These are phyloP conservation scores for Danielozyma ontarioensis DNA, from an alignment of 805 yeast species.

Conservation along the genomic window DNA sequence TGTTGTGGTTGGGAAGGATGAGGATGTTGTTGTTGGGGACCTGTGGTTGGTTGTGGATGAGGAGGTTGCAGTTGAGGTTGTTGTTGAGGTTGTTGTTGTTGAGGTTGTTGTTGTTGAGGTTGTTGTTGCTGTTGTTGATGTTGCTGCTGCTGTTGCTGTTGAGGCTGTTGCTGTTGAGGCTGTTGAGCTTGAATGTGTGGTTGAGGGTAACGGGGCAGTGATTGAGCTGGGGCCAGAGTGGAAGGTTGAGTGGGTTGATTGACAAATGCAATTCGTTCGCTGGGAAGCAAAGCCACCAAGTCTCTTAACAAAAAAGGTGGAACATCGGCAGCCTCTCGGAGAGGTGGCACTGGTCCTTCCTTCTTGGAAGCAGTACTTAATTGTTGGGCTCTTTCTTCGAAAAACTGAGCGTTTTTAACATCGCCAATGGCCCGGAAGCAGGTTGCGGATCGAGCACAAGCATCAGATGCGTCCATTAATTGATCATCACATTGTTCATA, in stretches of 20 bases:
- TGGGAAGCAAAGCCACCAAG: conserved; percentile 36
- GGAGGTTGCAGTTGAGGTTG: conserved; percentile 6
- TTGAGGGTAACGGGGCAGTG: conserved; percentile 2
- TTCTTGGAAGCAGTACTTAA: conserved; percentile 39
- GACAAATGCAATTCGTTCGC: conserved; percentile 35
- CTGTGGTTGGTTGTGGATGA: conserved; percentile 10
- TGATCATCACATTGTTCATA: conserved; percentile 62
- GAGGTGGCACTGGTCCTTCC: conserved; percentile 40
- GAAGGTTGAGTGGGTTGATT: conserved; percentile 7
- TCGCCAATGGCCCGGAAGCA: conserved; percentile 48
- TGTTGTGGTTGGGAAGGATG: conserved; percentile 2
- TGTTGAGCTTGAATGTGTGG: conserved; percentile 2
- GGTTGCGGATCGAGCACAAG: conserved; percentile 46
- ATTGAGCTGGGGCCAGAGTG: conserved; percentile 3
- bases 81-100: conserved; percentile 6
- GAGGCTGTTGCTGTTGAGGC: conserved; percentile 2
- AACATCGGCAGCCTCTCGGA: conserved; percentile 44
- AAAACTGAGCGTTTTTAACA: conserved; percentile 31
- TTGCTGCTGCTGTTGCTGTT: conserved; percentile 1
- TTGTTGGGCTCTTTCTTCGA: conserved; percentile 40
- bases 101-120: conserved; percentile 5
- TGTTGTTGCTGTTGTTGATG: conserved; percentile 4
- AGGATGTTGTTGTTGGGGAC: conserved; percentile 3
- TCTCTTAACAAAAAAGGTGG: conserved; percentile 40
- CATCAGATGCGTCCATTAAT: conserved; percentile 54